Evolutionary conservation across 2,329 filamentous ascomycete genomes (phyloP), one percentile per base, ranked within the genome.

Genomic region (Rutstroemia sydowiana): DNA sequence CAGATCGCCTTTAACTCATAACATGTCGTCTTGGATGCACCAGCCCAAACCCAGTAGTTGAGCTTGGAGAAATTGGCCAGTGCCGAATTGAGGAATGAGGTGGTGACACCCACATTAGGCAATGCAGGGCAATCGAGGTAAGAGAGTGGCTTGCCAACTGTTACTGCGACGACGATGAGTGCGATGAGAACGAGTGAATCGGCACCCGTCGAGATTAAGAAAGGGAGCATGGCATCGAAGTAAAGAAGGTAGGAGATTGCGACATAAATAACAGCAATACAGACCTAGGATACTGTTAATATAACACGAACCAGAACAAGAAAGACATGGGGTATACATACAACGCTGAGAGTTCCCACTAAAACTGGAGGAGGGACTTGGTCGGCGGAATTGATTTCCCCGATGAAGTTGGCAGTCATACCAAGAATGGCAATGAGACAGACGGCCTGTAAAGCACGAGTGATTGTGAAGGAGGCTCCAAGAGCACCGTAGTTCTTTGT

Each of bases 1-100:
- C 90, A 95, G 59, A 93, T 80, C 14, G 86, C 81, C 76, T 95
- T 95, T 68, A 90, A 82, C 73, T 93, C 83, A 63, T 84, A 82
- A 72, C 91, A 96, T 51, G 87, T 86, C 16, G 77, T 68, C 66
- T 75, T 75, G 60, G 74, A 75, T 3, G 73, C 71, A 50, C 74
- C 73, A 20, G 75, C 73, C 68, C 78, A 77, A 41, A 72, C 65
- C 48, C 74, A 67, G 62, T 73, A 75, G 56, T 69, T 70, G 31
- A 68, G 60, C 53, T 71, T 69, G 52, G 69, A 65, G 57, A 75
- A 70, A 63, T 68, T 68, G 57, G 67, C 67, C 18, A 73, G 68
- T 5, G 73, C 71, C 6, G 62, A 60, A 51, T 69, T 65, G 51
- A 78, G 66, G 55, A 77, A 75, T 55, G 68, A 69, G 49, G 69